Conservation (phyloP, 345 rosid genomes). For the Lepidium didymum region DNA sequence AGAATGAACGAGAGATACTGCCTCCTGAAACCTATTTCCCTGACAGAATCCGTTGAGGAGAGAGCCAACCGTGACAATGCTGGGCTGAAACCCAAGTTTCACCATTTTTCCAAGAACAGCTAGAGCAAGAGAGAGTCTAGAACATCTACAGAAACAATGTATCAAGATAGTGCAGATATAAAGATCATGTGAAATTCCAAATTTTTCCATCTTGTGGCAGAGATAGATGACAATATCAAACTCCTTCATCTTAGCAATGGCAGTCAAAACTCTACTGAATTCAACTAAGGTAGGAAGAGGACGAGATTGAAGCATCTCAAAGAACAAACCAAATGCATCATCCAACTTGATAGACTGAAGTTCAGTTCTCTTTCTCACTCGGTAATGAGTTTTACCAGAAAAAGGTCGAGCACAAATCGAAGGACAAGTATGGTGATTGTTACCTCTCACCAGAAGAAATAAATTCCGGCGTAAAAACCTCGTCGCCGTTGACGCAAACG, state of each 20-base stretch:
- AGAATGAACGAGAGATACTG: neutral
- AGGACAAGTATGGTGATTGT: neutral
- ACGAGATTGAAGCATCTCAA: slow-evolving; percentile 17
- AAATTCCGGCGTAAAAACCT: slow-evolving; percentile 3
- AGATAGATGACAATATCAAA: slow-evolving; percentile 6
- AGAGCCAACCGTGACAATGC: slow-evolving; percentile 16
- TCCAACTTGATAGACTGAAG: slow-evolving; percentile 12
- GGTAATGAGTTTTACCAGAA: neutral
- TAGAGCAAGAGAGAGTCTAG: neutral
- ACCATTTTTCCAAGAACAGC: slow-evolving; percentile 18
- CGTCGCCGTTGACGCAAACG: slow-evolving; percentile 2
- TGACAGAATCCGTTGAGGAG: slow-evolving; percentile 12
- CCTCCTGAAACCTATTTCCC: neutral
- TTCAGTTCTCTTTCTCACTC: neutral
- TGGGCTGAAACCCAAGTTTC: slow-evolving; percentile 14
- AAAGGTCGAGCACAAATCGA: neutral
- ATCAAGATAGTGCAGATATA: slow-evolving; percentile 14
- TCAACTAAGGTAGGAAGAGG: slow-evolving; percentile 7
- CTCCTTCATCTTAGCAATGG: neutral
- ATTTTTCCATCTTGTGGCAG: slow-evolving; percentile 3
- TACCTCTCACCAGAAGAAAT: neutral
- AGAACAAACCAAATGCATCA: slow-evolving; percentile 15
- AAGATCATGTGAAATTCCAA: neutral
- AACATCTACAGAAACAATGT: slow-evolving; percentile 11
- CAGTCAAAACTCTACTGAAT: neutral